phyloP scores from a whole-genome alignment of 2,329 filamentous ascomycete species.

The Beauveria bassiana region DNA sequence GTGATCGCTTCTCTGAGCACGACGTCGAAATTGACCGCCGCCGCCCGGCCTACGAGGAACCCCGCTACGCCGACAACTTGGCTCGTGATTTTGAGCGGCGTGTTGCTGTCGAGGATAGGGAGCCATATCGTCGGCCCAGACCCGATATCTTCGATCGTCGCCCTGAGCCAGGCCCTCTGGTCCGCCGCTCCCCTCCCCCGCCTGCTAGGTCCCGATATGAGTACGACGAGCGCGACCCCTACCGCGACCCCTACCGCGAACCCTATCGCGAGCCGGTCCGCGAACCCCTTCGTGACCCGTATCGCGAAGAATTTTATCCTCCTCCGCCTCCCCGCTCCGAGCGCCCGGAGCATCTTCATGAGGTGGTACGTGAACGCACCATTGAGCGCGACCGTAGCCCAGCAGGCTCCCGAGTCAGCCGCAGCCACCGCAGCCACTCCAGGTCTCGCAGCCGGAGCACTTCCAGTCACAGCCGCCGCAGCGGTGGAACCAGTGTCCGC shows the following conservation, averaged over 20 bases:
- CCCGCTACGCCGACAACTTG: constrained; percentile 25
- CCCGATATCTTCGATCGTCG: constrained; percentile 84
- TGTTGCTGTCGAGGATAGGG: constrained; percentile 44
- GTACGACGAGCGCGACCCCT: constrained; percentile 50
- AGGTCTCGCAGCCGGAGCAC: constrained; percentile 32
- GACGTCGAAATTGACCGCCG: constrained; percentile 29
- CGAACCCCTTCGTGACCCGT: constrained; percentile 32
- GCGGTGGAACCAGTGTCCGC: constrained; percentile 42
- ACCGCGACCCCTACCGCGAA: constrained; percentile 41
- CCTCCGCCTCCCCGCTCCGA: constrained; percentile 61
- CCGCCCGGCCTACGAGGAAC: constrained; percentile 48
- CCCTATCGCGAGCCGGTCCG: constrained; percentile 27
- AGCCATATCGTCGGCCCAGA: constrained; percentile 51
- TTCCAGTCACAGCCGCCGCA: constrained; percentile 40
- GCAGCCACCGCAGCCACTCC: constrained; percentile 27
- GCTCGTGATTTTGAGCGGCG: constrained; percentile 41
- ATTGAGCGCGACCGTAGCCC: constrained; percentile 34
- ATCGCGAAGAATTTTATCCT: constrained; percentile 41
- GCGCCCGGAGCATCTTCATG: constrained; percentile 53
- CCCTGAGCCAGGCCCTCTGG: constrained; percentile 45
- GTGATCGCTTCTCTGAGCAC: constrained; percentile 35
- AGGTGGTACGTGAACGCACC: constrained; percentile 44
- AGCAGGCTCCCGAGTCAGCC: constrained; percentile 30
- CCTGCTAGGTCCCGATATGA: constrained; percentile 19
- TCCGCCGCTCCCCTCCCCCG: constrained; percentile 12